phyloP scores from a whole-genome alignment of 2,329 filamentous ascomycete species.

The Paecilomyces niveus region DNA sequence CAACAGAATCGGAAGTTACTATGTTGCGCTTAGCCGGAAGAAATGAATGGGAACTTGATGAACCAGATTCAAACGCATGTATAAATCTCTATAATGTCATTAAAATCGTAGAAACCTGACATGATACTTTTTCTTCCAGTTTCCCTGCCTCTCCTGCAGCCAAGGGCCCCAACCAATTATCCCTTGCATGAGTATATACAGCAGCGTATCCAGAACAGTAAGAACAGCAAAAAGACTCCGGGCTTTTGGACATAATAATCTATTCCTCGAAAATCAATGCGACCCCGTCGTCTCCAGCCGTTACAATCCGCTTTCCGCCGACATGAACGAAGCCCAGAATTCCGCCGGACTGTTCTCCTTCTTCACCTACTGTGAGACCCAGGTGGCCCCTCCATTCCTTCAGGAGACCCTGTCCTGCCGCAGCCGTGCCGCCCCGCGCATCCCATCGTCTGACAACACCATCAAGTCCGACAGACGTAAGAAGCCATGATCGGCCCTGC shows the following conservation, averaged over 20 bases:
- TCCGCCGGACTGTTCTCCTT: constrained; percentile 73
- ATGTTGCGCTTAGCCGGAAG: background rate
- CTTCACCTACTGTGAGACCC: constrained; percentile 38
- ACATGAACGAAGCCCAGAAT: constrained; percentile 84
- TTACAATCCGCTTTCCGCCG: constrained; percentile 67
- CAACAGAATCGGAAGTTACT: background rate
- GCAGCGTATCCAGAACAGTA: background rate
- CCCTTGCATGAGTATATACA: background rate
- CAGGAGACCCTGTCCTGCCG: constrained; percentile 61
- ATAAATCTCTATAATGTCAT: background rate
- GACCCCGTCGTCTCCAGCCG: constrained; percentile 75
- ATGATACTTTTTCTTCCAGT: background rate
- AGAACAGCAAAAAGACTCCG: background rate
- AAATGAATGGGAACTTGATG: background rate
- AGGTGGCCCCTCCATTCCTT: constrained; percentile 85
- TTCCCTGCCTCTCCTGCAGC: background rate
- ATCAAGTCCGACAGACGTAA: constrained; percentile 88
- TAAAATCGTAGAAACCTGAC: background rate
- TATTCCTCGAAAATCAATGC: constrained; percentile 40
- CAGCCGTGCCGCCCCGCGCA: constrained; percentile 58
- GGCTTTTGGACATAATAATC: background rate
- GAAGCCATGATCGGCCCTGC: constrained; percentile 53
- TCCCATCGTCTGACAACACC: constrained; percentile 90
- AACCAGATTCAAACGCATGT: background rate
- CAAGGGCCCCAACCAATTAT: background rate